These are phyloP conservation scores for Shiraia sp. DNA, from an alignment of 2,329 filamentous ascomycete genomes.

Conservation along the genomic window DNA sequence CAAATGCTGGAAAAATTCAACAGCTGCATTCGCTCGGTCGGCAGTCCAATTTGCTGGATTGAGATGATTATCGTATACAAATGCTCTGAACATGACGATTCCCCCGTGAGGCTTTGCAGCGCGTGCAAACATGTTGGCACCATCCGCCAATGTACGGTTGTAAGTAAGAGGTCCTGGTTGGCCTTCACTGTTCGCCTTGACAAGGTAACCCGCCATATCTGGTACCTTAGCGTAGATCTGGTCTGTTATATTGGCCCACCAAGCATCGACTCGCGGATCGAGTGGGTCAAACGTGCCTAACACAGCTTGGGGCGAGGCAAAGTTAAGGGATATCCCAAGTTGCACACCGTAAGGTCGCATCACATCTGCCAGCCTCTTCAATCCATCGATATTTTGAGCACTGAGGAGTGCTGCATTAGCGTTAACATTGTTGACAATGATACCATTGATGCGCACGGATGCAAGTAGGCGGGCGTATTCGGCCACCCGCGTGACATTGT, in stretches of 20 bases:
- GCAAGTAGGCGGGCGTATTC: slow-evolving; percentile 69
- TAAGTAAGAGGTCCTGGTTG: slow-evolving; percentile 72
- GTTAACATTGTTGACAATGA: slow-evolving; percentile 74
- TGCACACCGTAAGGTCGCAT: slow-evolving; percentile 70
- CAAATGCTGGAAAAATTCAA: slow-evolving; percentile 67
- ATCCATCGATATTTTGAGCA: slow-evolving; percentile 61
- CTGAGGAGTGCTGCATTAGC: slow-evolving; percentile 64
- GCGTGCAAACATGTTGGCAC: slow-evolving; percentile 74
- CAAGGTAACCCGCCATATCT: slow-evolving; percentile 69
- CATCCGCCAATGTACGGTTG: slow-evolving; percentile 69
- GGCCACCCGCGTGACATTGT: slow-evolving; percentile 62
- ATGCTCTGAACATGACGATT: slow-evolving; percentile 74
- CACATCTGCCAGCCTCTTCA: slow-evolving; percentile 65
- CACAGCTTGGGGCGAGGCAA: slow-evolving; percentile 64
- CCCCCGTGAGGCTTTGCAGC: slow-evolving; percentile 92
- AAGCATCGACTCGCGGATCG: slow-evolving; percentile 61
- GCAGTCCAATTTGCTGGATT: slow-evolving; percentile 65
- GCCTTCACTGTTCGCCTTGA: slow-evolving; percentile 74
- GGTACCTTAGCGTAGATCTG: slow-evolving; percentile 64
- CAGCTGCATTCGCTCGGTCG: slow-evolving; percentile 71
- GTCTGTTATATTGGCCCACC: slow-evolving; percentile 65
- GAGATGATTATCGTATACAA: slow-evolving; percentile 67
- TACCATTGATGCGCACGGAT: slow-evolving; percentile 67
- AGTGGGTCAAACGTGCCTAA: slow-evolving; percentile 69
- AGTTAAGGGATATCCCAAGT: slow-evolving; percentile 69